Evolutionary conservation across 1,284 basidiomycete species (phyloP).

Genomic region (Cryptococcus depauperatus): DNA sequence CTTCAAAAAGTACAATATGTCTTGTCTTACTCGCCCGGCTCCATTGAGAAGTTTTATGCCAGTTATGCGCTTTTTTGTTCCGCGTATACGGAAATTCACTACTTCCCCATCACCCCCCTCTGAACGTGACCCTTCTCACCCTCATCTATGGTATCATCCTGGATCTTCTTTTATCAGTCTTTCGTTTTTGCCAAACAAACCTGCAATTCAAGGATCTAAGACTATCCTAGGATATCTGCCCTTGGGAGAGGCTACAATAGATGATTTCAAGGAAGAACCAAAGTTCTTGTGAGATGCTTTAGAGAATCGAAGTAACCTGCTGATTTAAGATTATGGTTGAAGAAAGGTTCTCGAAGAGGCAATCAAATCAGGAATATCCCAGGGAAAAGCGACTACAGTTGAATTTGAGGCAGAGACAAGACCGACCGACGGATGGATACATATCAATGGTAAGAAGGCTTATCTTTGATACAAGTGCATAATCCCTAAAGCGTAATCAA

Average conservation of each 20-base stretch:
- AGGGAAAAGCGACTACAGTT: slow-evolving; percentile 20
- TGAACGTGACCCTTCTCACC: slow-evolving; percentile 32
- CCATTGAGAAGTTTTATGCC: no score
- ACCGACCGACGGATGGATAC: slow-evolving; percentile 42
- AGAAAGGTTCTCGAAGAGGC: slow-evolving; percentile 19
- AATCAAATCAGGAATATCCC: slow-evolving; percentile 20
- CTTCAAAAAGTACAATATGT: no score
- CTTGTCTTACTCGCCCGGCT: no score
- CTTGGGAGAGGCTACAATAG: slow-evolving; percentile 19
- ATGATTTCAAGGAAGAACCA: slow-evolving; percentile 34
- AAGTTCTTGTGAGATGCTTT: slow-evolving; percentile 27
- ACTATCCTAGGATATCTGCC: slow-evolving; percentile 37
- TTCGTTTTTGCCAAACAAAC: slow-evolving; percentile 30
- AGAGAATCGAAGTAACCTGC: background rate
- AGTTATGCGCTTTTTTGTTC: no score
- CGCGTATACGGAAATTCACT: no score
- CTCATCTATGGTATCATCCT: slow-evolving; percentile 38
- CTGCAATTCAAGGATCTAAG: slow-evolving; percentile 8
- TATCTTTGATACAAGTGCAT: background rate
- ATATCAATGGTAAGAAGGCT: slow-evolving; percentile 35
- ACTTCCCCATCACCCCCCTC: slow-evolving; percentile 5
- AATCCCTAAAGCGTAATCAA: background rate
- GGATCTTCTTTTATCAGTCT: slow-evolving; percentile 21
- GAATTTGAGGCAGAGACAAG: slow-evolving; percentile 36
- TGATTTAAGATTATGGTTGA: background rate